Evolutionary conservation across 257 asterid species (phyloP).

Genomic region (Fraxinus anomala): DNA sequence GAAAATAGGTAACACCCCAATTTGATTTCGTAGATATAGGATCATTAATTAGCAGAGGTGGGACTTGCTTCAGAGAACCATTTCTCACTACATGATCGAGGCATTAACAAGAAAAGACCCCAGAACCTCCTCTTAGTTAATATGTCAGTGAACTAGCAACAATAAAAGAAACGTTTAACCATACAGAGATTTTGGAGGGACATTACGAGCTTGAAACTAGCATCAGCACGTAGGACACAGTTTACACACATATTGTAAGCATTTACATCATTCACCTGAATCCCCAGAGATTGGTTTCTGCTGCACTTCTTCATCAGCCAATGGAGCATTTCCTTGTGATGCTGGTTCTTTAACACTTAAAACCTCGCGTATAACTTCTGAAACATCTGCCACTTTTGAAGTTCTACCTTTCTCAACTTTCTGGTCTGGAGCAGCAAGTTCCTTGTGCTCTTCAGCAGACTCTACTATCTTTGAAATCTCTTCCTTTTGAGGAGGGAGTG

Average conservation of each 20-base stretch:
- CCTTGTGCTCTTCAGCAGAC: constrained; percentile 46
- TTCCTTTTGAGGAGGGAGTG: constrained; percentile 37
- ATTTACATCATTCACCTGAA: constrained; percentile 57
- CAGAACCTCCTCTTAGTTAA: background rate
- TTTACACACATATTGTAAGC: background rate
- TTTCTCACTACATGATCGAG: background rate
- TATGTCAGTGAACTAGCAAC: no score
- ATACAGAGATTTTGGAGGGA: no score
- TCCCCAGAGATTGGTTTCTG: constrained; percentile 74
- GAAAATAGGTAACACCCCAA: background rate
- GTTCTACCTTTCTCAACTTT: constrained; percentile 46
- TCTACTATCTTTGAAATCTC: constrained; percentile 54
- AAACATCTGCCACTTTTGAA: constrained; percentile 54
- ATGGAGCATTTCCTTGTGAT: constrained; percentile 71
- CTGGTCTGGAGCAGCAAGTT: constrained; percentile 31
- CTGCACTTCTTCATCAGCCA: constrained; percentile 90
- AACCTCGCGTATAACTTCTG: constrained; percentile 81
- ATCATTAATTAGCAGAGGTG: background rate
- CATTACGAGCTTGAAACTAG: no score
- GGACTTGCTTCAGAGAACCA: background rate
- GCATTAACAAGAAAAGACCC: background rate
- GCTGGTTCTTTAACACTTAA: constrained; percentile 58
- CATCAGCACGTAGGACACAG: background rate
- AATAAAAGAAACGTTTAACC: no score
- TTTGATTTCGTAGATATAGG: background rate